phyloP scores from a whole-genome alignment of 495 filamentous ascomycete genomes.

The Penicillium coffeae region DNA sequence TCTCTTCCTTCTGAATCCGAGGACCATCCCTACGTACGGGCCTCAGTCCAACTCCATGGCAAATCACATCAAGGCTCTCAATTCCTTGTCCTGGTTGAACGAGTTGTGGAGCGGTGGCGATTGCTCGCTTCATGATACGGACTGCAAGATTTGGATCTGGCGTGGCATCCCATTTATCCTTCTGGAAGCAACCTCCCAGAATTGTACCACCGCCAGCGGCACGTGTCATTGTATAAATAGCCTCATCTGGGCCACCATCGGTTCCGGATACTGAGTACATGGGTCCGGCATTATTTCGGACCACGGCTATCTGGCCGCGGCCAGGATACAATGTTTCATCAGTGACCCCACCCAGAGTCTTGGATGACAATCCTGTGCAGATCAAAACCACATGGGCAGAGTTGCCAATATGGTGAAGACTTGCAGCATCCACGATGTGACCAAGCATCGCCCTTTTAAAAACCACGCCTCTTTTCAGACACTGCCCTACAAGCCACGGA shows the following conservation, averaged over 20 bases:
- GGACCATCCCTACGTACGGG: constrained; percentile 71
- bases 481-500: constrained; percentile 76
- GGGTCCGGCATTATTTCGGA: constrained; percentile 69
- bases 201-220: constrained; percentile 73
- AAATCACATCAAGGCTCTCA: constrained; percentile 72
- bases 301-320: constrained; percentile 81
- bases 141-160: constrained; percentile 73
- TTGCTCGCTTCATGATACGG: constrained; percentile 79
- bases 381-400: constrained; percentile 73
- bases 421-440: constrained; percentile 65
- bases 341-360: constrained; percentile 71
- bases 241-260: constrained; percentile 73
- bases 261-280: constrained; percentile 69
- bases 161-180: constrained; percentile 72
- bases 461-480: constrained; percentile 62
- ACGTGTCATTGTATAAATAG: constrained; percentile 79
- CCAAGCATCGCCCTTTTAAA: constrained; percentile 55
- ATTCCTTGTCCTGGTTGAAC: constrained; percentile 65
- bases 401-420: constrained; percentile 50
- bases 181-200: constrained; percentile 80
- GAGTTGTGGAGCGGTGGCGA: constrained; percentile 68
- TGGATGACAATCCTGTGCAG: constrained; percentile 72
- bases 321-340: constrained; percentile 69
- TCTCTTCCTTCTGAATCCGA: constrained; percentile 74
- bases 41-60: constrained; percentile 82